Base-by-base conservation (phyloP, 768 basidiomycete species). In the Calocybe indica region DNA sequence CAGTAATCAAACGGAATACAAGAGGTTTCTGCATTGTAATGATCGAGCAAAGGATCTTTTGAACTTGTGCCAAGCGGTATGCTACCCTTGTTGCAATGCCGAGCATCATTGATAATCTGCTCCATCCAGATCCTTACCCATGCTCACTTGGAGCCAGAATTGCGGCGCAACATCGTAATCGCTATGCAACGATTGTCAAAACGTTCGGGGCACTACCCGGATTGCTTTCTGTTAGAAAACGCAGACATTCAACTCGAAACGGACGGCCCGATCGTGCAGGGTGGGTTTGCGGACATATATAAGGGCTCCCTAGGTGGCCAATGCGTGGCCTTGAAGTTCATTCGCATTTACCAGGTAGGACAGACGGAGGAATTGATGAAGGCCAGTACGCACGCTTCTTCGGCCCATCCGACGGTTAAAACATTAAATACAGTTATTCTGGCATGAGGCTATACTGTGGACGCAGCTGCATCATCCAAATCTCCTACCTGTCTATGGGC, bases 251-350 rank as follows among this genome's bases (percentile, higher is more conserved):
- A 22, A 4, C 22, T 22, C 22, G 22, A 22, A 22, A 22, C 1
- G 4, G 22, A 22, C 4, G 22, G 22, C 22, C 22, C 22, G 22
- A 4, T 22, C 22, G 22, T 22, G 22, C 22, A 22, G 22, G 65
- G 65, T 8, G 57, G 60, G 0, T 63, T 64, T 42, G 63, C 55
- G 9, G 64, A 67, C 42, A 60, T 66, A 1, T 62, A 58, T 33
- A 49, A 57, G 11, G 60, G 52, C 0, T 51, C 50, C 3, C 58
- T 57, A 22, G 7, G 52, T 5, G 60, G 56, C 1, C 48, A 56
- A 29, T 45, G 55, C 5, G 59, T 64, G 9, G 63, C 61, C 8
- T 46, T 64, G 15, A 64, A 66, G 36, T 54, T 58, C 7, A 58
- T 66, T 30, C 51, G 62, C 4, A 53, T 62, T 7, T 63, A 60